phyloP scores from a whole-genome alignment of 2,329 filamentous ascomycete species.

The Ciborinia camelliae region DNA sequence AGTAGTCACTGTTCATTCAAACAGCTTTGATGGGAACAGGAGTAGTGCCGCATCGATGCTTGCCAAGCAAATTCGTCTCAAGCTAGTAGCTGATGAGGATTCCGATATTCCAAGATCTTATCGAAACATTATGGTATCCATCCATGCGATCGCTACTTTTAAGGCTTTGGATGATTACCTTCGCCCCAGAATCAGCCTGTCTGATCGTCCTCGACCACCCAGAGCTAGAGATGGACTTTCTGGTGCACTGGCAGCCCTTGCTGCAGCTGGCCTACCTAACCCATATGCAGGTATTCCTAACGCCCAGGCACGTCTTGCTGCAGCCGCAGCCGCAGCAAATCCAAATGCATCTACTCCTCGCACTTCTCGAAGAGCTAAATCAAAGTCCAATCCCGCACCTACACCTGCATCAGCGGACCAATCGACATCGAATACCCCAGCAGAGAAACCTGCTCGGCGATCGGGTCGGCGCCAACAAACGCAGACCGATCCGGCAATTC shows the following conservation, averaged over 20 bases:
- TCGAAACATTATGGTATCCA: conserved; percentile 95
- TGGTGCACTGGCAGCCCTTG: conserved; percentile 71
- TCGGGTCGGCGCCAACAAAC: conserved; percentile 59
- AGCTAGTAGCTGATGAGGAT: conserved; percentile 82
- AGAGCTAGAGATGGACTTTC: conserved; percentile 60
- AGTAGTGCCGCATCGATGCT: conserved; percentile 94
- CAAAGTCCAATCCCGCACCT: conserved; percentile 45
- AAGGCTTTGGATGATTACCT: conserved; percentile 96
- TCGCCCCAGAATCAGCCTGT: conserved; percentile 78
- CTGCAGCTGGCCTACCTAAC: conserved; percentile 64
- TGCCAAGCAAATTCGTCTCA: conserved; percentile 88
- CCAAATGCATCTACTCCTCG: conserved; percentile 40
- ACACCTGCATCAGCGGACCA: conserved; percentile 42
- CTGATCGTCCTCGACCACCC: conserved; percentile 66
- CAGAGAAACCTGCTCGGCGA: conserved; percentile 60
- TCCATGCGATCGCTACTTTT: conserved; percentile 97
- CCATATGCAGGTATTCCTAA: conserved; percentile 38
- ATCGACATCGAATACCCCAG: conserved; percentile 44
- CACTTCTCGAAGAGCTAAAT: conserved; percentile 40
- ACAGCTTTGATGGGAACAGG: conserved; percentile 82
- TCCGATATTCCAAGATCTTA: conserved; percentile 86
- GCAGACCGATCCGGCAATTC: conserved; percentile 50
- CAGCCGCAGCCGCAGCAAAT: conserved; percentile 39
- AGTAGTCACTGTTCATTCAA: conserved; percentile 91
- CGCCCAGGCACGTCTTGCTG: conserved; percentile 32